These are phyloP conservation scores for Pseudocercospora vitis DNA, from an alignment of 2,329 filamentous ascomycete genomes.

Conservation along the genomic window DNA sequence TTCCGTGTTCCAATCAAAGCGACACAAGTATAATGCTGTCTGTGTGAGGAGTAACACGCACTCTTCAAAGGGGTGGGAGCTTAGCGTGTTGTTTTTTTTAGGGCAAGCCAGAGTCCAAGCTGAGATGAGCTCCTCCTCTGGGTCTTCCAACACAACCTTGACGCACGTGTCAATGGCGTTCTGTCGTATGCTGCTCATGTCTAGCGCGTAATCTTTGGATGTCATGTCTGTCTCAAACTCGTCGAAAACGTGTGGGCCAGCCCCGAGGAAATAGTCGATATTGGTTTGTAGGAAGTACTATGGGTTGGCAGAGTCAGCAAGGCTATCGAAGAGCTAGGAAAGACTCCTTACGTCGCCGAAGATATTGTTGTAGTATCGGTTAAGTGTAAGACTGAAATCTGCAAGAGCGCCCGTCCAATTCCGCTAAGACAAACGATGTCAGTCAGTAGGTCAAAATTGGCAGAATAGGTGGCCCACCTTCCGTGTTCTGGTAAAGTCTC, in stretches of 20 bases:
- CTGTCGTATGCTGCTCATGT: conserved; percentile 78
- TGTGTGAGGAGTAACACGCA: conserved; percentile 85
- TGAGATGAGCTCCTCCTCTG: conserved; percentile 79
- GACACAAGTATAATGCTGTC: conserved; percentile 79
- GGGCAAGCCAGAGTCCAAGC: conserved; percentile 89
- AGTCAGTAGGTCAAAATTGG: too few relatives aligned
- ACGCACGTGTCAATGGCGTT: conserved; percentile 87
- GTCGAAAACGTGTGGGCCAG: conserved; percentile 80
- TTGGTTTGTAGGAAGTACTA: conserved; percentile 89
- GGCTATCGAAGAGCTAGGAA: not conserved
- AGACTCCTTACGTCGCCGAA: conserved; percentile 67
- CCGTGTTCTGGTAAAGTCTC: conserved; percentile 88
- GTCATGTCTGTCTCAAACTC: conserved; percentile 95
- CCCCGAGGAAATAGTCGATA: conserved; percentile 90
- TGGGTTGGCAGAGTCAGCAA: not conserved
- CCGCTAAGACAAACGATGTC: too few relatives aligned
- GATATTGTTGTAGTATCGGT: conserved; percentile 78
- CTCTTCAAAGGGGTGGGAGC: conserved; percentile 77
- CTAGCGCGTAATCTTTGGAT: conserved; percentile 86
- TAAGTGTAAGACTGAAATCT: conserved; percentile 85
- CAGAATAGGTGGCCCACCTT: too few relatives aligned
- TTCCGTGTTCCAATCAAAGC: conserved; percentile 92
- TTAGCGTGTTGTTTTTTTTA: conserved; percentile 64
- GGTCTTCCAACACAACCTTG: conserved; percentile 77
- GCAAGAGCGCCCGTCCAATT: conserved; percentile 89